A percentile compares a stretch with the other conserved stretches of the same genome.
phyloP scores from a whole-genome alignment of 441 rosid species.

The Erodium trifolium region DNA sequence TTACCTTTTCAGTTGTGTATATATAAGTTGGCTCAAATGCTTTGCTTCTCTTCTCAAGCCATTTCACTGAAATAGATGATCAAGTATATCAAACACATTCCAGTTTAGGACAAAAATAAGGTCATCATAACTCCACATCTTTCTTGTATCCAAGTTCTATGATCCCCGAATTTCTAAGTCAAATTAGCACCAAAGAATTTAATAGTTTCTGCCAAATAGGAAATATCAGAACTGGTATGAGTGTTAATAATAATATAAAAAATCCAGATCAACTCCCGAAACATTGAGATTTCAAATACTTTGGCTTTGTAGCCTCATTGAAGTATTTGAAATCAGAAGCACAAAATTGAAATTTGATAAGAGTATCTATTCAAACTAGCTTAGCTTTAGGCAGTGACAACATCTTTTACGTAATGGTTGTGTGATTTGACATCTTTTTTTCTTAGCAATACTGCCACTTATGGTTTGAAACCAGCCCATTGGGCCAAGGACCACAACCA shows the following conservation, averaged over 20 bases:
- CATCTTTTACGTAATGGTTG: too few species aligned
- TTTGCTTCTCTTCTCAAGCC: slow-evolving; percentile 76
- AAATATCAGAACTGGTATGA: not conserved
- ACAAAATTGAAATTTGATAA: too few species aligned
- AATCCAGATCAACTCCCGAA: not conserved
- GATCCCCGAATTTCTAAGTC: not conserved
- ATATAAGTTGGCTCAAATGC: slow-evolving; percentile 84
- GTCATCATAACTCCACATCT: not conserved
- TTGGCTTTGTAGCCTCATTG: too few species aligned
- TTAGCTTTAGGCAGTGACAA: too few species aligned
- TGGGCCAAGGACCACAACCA: too few species aligned
- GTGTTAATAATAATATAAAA: too few species aligned
- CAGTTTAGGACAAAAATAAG: not conserved
- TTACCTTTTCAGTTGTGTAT: slow-evolving; percentile 90
- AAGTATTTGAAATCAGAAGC: too few species aligned
- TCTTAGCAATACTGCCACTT: too few species aligned
- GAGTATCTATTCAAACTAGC: too few species aligned
- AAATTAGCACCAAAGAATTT: not conserved
- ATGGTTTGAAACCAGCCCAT: too few species aligned
- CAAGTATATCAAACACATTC: not conserved
- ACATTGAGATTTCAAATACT: too few species aligned
- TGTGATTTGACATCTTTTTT: too few species aligned
- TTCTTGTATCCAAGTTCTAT: not conserved
- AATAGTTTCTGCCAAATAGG: not conserved
- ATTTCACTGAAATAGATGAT: slow-evolving; percentile 44